These are phyloP conservation scores for Closterium sp. DNA, from an alignment of 139 green algal genomes.

Conservation along the genomic window DNA sequence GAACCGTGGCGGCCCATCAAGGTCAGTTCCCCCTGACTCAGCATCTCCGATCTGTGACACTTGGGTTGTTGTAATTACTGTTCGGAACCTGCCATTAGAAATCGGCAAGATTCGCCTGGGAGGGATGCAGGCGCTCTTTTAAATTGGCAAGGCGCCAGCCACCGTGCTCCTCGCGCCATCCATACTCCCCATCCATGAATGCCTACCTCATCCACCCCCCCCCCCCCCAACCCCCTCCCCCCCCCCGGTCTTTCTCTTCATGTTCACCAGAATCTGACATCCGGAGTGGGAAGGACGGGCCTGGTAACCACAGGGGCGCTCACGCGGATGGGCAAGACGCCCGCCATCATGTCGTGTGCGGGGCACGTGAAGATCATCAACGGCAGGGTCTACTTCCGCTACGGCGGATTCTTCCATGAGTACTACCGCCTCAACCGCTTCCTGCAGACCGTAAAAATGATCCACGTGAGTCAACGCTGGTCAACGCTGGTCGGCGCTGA, in stretches of 20 bases:
- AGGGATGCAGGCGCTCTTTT: no score
- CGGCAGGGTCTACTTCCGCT: slow-evolving; percentile 14
- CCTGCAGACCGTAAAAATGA: slow-evolving; percentile 12
- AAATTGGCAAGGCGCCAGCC: no score
- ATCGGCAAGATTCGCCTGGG: no score
- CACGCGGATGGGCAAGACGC: not conserved
- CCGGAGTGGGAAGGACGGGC: not conserved
- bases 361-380: not conserved
- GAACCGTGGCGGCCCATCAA: slow-evolving; percentile 23
- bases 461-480: not conserved
- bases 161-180: no score
- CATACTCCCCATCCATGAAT: not conserved
- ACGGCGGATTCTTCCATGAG: not conserved
- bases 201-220: not conserved
- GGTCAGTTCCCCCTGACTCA: no score
- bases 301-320: not conserved
- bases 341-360: not conserved
- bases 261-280: not conserved
- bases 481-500: not conserved
- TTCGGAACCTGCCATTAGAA: no score
- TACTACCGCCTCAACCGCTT: slow-evolving; percentile 20
- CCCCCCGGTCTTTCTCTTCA: no score
- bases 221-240: not conserved
- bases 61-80: no score
- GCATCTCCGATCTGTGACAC: no score